Base-by-base conservation (phyloP, 1,284 basidiomycete genomes). In the Rhodofomes roseus region DNA sequence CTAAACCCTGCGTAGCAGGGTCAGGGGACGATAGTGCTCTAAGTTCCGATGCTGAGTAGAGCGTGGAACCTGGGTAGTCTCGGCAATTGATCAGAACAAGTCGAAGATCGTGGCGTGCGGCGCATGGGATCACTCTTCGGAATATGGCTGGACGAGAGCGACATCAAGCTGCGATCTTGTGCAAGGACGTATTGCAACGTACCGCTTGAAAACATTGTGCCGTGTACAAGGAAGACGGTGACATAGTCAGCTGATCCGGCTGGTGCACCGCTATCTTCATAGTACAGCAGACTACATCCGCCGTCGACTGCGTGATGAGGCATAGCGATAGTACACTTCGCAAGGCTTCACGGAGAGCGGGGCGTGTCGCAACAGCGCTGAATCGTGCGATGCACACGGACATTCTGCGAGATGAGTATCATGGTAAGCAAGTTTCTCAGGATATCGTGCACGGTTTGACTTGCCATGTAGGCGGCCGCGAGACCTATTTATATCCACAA, bases 151-250 rank as follows among this genome's bases (percentile, higher is more conserved):
- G 31, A 34, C 4, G 31, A 34, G 54, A 43, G 56, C 58, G 58
- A 22, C 64, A 64, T 48, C 44, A 58, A 25, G 27, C 56, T 56
- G 23, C 37, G 18, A 20, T 8, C 36, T 36, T 4, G 29, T 34
- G 22, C 40, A 22, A 20, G 5, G 7, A 23, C 22, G 5, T 20
- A n/a, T 22, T 34, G 20, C 5, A 5, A 57, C 68, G 34, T 48
- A 69, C 69, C 68, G 4, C 64, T 52, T 27, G 66, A 64, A 44
- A 69, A 70, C 43, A 62, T 63, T 1, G 66, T 65, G 23, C 69
- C 69, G 40, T 71, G 68, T 3, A 71, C 56, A 34, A 68, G 61
- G 25, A 70, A 62, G 14, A 71, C 51, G 0, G 69, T 71, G n/a
- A 60, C 60, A 34, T 71, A 71, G 22, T 56, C 51, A 4, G 55